Evolutionary conservation across 2,329 filamentous ascomycete genomes (phyloP), one percentile per base, ranked within the genome.

Genomic region (Pseudogymnoascus sp.): DNA sequence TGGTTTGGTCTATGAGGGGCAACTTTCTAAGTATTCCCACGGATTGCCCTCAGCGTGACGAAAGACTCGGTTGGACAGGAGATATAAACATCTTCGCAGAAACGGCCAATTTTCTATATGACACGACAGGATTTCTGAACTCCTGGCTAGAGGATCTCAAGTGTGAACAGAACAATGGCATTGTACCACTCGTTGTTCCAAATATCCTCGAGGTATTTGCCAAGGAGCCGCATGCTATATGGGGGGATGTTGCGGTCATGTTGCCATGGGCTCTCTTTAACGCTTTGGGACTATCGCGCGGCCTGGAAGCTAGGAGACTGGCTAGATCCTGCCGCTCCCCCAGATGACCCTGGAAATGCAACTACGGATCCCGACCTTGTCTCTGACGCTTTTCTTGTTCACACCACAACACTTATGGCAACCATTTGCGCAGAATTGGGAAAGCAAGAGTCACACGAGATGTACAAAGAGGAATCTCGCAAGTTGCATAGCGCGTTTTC

Each of bases 11-110:
- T 26, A 78, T 79, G 74, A 4, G 76, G 77, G 82, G 82, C 0
- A 87, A 86, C 66, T 86, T 87, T 66, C 67, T 86, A 2, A 78
- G 77, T 0, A 71, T 86, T 0, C 83, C 83, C 0, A 86, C 83
- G 0, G 84, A 87, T 67, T 84, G 82, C 66, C 82, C 82, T 0
- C 81, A 84, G 65, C 75, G 81, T 1, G 81, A 85, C 61, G 82
- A 84, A 70, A 75, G 82, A 0, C 70, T 84, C 5, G 79, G 80
- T 19, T 82, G 83, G 83, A 81, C 78, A 0, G 79, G 83, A 12
- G 79, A 83, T 65, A 73, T 76, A n/a, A 72, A 78, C 50, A 72
- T 77, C 8, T 81, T 81, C 64, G 71, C 71, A 5, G 74, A 75
- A 0, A 75, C 77, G 0, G 75, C 77, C 0, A 81, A 77, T 60